These are phyloP conservation scores for Fonsecaea nubica DNA, from an alignment of 2,329 filamentous ascomycete species.

Conservation along the genomic window DNA sequence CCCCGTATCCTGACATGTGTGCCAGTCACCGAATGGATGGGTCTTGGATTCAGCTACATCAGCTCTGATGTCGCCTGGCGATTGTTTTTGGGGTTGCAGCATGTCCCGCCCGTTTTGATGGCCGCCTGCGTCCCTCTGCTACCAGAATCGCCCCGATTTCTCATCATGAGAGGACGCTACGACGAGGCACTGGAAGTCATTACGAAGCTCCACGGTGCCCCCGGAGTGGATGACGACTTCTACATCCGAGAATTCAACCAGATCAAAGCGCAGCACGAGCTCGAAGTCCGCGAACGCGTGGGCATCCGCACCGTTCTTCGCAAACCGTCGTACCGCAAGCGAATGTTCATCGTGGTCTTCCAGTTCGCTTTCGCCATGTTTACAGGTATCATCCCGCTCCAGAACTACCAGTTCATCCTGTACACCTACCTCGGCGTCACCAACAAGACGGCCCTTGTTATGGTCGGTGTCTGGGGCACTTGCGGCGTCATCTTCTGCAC, in stretches of 20 bases:
- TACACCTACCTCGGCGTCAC: constrained; percentile 26
- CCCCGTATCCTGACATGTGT: constrained; percentile 9
- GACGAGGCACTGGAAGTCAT: constrained; percentile 33
- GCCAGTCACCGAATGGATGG: constrained; percentile 24
- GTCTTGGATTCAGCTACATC: constrained; percentile 23
- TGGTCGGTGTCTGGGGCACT: constrained; percentile 27
- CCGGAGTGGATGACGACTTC: constrained; percentile 23
- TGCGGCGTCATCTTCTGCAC: constrained; percentile 21
- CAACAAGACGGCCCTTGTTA: constrained; percentile 16
- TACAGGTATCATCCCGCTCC: constrained; percentile 26
- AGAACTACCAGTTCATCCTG: constrained; percentile 27
- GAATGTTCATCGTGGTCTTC: constrained; percentile 29
- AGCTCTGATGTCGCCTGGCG: constrained; percentile 21
- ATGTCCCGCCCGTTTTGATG: constrained; percentile 17
- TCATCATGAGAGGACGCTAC: constrained; percentile 38
- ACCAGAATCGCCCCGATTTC: constrained; percentile 40
- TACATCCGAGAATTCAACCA: constrained; percentile 29
- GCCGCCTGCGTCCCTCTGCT: constrained; percentile 34
- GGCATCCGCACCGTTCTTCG: constrained; percentile 18
- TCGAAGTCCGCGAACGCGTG: constrained; percentile 22
- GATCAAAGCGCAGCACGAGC: constrained; percentile 26
- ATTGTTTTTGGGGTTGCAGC: constrained; percentile 20
- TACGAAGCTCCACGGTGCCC: constrained; percentile 18
- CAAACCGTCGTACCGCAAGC: constrained; percentile 22
- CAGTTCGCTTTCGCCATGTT: constrained; percentile 26